These are phyloP conservation scores for Dendrobium catenatum DNA, from an alignment of 106 monocot genomes.

Conservation along the genomic window DNA sequence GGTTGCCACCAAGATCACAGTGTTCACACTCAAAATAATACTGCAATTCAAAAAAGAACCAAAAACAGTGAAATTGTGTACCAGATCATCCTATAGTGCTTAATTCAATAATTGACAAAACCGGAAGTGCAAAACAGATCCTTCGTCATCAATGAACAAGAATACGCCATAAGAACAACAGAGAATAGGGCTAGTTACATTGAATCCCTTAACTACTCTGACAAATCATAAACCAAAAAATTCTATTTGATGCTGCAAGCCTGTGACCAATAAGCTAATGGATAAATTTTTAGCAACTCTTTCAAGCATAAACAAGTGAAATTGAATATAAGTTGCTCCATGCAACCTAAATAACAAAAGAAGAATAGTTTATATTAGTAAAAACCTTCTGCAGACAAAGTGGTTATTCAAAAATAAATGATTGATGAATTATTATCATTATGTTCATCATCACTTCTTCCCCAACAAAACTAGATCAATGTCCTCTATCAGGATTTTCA, in stretches of 20 bases:
- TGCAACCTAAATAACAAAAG: background rate
- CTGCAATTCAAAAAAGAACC: conserved; percentile 33
- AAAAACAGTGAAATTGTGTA: background rate
- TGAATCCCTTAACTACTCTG: background rate
- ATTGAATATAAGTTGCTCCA: too few relatives aligned
- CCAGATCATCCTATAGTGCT: background rate
- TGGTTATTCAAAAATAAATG: background rate
- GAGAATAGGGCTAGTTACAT: background rate
- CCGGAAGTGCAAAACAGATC: background rate
- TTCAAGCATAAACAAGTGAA: background rate
- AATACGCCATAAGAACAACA: background rate
- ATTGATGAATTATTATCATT: background rate
- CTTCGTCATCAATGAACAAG: background rate
- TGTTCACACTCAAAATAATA: conserved; percentile 80
- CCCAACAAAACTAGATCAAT: background rate
- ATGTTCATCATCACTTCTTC: background rate
- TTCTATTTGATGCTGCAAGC: background rate
- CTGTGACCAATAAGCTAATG: background rate
- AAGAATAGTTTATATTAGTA: background rate
- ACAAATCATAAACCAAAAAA: background rate
- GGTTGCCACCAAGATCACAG: conserved; percentile 90
- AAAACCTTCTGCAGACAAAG: background rate
- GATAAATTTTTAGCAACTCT: background rate
- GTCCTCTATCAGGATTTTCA: background rate
- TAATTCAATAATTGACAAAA: background rate